A percentile compares a stretch with the other conserved stretches of the same genome.
phyloP scores from a whole-genome alignment of 208 protist species.

The Trypanosoma melophagium region DNA sequence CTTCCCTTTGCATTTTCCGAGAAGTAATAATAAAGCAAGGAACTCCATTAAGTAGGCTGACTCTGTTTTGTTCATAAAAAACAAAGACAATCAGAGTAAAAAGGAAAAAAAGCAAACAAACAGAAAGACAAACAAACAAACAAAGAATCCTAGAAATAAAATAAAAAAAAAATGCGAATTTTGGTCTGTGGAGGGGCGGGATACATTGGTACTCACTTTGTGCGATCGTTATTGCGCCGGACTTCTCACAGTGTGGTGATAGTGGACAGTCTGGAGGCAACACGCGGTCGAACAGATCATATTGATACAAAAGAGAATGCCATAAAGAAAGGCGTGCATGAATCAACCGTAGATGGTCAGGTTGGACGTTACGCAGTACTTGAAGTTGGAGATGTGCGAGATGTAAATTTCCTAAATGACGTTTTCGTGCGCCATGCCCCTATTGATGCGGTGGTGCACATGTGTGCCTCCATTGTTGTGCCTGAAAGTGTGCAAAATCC shows the following conservation, averaged over 20 bases:
- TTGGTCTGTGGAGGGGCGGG: slow-evolving; percentile 96
- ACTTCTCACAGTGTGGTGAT: slow-evolving; percentile 90
- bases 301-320: slow-evolving; percentile 60
- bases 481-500: slow-evolving; percentile 92
- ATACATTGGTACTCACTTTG: slow-evolving; percentile 98
- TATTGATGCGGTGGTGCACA: slow-evolving; percentile 94
- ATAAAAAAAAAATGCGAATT: slow-evolving; percentile 55
- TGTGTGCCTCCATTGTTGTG: slow-evolving; percentile 93
- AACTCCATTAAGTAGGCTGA: neutral
- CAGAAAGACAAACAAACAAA: slow-evolving; percentile 6
- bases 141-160: slow-evolving; percentile 4
- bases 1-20: neutral
- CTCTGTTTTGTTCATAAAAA: slow-evolving; percentile 24
- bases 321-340: neutral
- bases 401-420: slow-evolving; percentile 72
- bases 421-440: slow-evolving; percentile 90
- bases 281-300: slow-evolving; percentile 61
- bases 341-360: neutral
- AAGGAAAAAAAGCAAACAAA: neutral
- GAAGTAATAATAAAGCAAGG: neutral
- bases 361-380: slow-evolving; percentile 47
- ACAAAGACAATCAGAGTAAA: too few species aligned
- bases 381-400: slow-evolving; percentile 84
- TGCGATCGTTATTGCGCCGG: slow-evolving; percentile 86
- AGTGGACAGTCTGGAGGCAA: slow-evolving; percentile 89